Base-by-base conservation (phyloP, 441 rosid genomes). In the Populus tomentosa region DNA sequence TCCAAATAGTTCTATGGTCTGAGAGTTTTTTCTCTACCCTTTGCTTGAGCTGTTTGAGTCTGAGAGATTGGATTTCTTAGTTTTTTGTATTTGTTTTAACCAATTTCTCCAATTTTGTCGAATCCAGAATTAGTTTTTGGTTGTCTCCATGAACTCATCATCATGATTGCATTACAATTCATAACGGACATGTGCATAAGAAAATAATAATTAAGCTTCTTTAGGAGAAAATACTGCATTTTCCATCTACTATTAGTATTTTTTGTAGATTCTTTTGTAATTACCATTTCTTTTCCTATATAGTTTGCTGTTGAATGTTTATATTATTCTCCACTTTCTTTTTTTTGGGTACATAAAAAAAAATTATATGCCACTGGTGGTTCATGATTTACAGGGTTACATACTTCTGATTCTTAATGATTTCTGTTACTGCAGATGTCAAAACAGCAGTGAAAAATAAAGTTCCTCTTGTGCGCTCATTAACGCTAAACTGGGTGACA, bases 401-500 rank as follows among this genome's bases (percentile, higher is more conserved):
- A 13, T 9, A 5, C 3, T 62, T 28, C 30, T 36, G 26, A 36
- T 63, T n/a, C 11, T 7, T 8, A n/a, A 28, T 33, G 50, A 24
- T n/a, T 40, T 16, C 32, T 64, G 18, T 77, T 71, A 71, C 78
- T 86, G 83, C 95, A 97, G 99, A 97, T 86, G 86, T 97, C 78
- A 93, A 86, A 89, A 85, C 92, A 11, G 94, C 98, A 30, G 84
- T 85, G 63, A 94, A 94, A 88, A 94, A 95, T 80, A 97, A 97
- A 93, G 99, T 95, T 84, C 99, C 99, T 65, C 98, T 97, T 79
- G 99, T 97, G 79, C 99, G 99, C 75, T 94, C 99, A 26, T 88
- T 86, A 86, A 97, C 99, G 38, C 90, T 97, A 93, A 95, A 83
- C 83, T 97, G 99, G 99, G 88, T 92, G 82, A 89, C 98, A 38